Evolutionary conservation across 495 filamentous ascomycete species (phyloP).

Genomic region (Penicillium odoratum): DNA sequence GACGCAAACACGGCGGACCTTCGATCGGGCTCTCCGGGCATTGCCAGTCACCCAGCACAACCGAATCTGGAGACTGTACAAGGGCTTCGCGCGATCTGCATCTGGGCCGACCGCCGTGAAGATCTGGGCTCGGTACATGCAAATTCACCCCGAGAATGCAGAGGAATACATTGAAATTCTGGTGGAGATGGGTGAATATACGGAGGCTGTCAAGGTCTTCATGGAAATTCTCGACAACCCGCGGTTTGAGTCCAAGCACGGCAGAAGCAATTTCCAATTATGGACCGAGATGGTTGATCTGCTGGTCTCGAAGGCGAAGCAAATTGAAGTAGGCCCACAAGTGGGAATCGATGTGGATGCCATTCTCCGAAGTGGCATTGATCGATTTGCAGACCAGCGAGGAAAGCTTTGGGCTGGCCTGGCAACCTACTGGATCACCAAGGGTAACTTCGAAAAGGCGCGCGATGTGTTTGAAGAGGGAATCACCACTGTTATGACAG

Average conservation of each 20-base stretch:
- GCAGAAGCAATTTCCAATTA: conserved; percentile 92
- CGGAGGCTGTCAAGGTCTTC: conserved; percentile 89
- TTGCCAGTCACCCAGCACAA: conserved; percentile 97
- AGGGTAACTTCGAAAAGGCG: conserved; percentile 86
- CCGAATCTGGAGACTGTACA: conserved; percentile 92
- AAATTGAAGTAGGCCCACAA: conserved; percentile 77
- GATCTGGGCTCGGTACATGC: conserved; percentile 96
- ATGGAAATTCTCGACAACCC: conserved; percentile 94
- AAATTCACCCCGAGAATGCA: conserved; percentile 92
- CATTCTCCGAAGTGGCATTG: conserved; percentile 91
- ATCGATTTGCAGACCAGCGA: conserved; percentile 88
- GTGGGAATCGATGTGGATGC: conserved; percentile 87
- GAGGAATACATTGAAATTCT: conserved; percentile 94
- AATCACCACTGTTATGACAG: conserved; percentile 97
- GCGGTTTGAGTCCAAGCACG: conserved; percentile 86
- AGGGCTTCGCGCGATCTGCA: conserved; percentile 89
- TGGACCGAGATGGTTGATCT: conserved; percentile 99
- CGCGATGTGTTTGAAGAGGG: conserved; percentile 96
- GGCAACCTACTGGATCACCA: conserved; percentile 95
- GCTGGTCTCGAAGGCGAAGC: conserved; percentile 84
- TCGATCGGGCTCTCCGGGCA: conserved; percentile 91
- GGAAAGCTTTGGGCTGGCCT: conserved; percentile 96
- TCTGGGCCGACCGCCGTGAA: conserved; percentile 87
- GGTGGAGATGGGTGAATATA: conserved; percentile 78
- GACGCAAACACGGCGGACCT: conserved; percentile 85